Percentiles rank a stretch among this genome's conserved stretches.
These are phyloP conservation scores for Aphanocladium album DNA, from an alignment of 2,329 filamentous ascomycete genomes.

Conservation along the genomic window DNA sequence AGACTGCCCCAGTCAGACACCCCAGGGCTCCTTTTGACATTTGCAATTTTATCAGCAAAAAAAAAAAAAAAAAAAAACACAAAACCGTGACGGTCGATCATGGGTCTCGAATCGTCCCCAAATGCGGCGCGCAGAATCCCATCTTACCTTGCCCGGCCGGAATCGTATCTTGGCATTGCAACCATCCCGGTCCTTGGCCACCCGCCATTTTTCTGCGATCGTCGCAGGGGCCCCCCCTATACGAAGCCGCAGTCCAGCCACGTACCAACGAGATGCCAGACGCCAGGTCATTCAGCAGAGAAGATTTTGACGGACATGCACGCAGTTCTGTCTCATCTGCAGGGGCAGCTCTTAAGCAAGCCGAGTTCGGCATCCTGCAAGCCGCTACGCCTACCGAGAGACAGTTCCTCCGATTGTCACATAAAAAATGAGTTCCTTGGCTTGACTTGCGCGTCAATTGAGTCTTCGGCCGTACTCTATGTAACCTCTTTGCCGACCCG, in stretches of 20 bases:
- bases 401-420: neutral
- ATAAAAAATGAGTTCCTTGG: neutral
- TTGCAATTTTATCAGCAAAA: neutral
- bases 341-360: neutral
- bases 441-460: neutral
- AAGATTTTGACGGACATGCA: conserved; percentile 1
- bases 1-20: neutral
- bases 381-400: neutral
- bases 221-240: neutral
- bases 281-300: neutral
- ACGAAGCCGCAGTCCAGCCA: neutral
- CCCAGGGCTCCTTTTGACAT: neutral
- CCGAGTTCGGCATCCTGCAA: neutral
- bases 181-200: neutral
- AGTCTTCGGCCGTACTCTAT: neutral
- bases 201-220: neutral
- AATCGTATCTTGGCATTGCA: neutral
- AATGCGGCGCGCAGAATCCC: neutral
- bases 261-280: neutral
- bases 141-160: neutral
- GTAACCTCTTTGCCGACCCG: neutral
- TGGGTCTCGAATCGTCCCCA: neutral
- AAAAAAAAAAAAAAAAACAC: no score
- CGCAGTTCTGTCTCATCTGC: neutral
- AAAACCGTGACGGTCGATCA: neutral